phyloP scores from a whole-genome alignment of 2,329 filamentous ascomycete species.

The Clonostachys byssicola region DNA sequence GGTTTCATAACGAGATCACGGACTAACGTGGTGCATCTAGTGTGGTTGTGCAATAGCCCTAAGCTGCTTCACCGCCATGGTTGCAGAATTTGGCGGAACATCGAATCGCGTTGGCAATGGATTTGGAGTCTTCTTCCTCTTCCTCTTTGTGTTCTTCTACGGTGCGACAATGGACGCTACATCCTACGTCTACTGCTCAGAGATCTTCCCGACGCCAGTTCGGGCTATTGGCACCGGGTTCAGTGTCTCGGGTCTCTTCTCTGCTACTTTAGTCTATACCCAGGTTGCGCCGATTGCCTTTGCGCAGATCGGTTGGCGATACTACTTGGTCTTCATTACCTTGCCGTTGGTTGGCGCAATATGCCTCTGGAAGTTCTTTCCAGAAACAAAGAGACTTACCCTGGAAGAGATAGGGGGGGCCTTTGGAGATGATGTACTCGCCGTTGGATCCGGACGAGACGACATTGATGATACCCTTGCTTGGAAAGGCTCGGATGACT shows the following conservation, averaged over 20 bases:
- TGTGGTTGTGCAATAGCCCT: background rate
- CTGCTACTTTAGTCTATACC: slow-evolving; percentile 1
- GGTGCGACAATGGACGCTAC: slow-evolving; percentile 4
- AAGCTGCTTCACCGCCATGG: background rate
- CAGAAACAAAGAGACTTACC: background rate
- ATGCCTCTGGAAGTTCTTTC: background rate
- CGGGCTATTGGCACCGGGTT: slow-evolving; percentile 6
- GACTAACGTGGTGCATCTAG: no score
- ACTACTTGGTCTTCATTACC: background rate
- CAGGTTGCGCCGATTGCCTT: background rate
- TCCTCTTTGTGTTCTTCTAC: background rate
- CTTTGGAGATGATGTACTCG: no score
- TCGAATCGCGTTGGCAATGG: background rate
- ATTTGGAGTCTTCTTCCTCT: background rate
- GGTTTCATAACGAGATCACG: no score
- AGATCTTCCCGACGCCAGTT: slow-evolving; percentile 7
- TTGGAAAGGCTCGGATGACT: no score
- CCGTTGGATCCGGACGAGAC: no score
- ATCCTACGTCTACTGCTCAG: slow-evolving; percentile 6
- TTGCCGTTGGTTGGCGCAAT: background rate
- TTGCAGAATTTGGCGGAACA: background rate
- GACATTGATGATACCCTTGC: no score
- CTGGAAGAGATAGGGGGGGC: background rate
- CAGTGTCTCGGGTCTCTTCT: slow-evolving; percentile 3
- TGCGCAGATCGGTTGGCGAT: background rate